Percentiles rank a stretch among this genome's conserved stretches.
These are phyloP conservation scores for Opeltia flavorubescens DNA, from an alignment of 495 filamentous ascomycete genomes.

Conservation along the genomic window DNA sequence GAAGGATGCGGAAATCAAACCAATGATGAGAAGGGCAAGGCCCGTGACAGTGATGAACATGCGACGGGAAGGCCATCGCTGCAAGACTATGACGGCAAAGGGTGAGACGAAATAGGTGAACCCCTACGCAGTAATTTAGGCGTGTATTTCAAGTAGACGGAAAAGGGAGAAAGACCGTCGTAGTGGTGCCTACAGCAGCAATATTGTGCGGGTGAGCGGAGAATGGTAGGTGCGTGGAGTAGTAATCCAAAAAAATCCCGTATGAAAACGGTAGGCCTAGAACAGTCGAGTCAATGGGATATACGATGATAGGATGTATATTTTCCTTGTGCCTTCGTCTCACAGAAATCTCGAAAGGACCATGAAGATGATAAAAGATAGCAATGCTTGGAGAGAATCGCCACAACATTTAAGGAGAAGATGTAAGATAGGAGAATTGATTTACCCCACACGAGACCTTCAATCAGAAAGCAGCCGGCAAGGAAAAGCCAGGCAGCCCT, in stretches of 20 bases:
- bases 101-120: constrained; percentile 38
- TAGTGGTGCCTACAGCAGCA: constrained; percentile 31
- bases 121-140: constrained; percentile 18
- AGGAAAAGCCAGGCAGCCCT: constrained; percentile 53
- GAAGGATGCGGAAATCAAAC: constrained; percentile 27
- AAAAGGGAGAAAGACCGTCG: constrained; percentile 18
- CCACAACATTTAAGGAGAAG: not conserved
- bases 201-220: constrained; percentile 25
- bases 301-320: too few relatives aligned
- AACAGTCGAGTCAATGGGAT: not conserved
- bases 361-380: too few relatives aligned
- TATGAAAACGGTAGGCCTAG: constrained; percentile 50
- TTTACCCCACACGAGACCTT: constrained; percentile 52
- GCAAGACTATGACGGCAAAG: constrained; percentile 27
- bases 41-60: constrained; percentile 25
- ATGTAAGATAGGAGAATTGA: too few relatives aligned
- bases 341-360: too few relatives aligned
- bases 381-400: not conserved
- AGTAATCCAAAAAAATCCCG: constrained; percentile 48
- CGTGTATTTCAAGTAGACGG: not conserved
- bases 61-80: constrained; percentile 26
- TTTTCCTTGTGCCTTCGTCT: too few relatives aligned
- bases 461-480: constrained; percentile 43
- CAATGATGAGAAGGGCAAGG: constrained; percentile 25
- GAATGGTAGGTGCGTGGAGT: constrained; percentile 32